Evolutionary conservation across 495 filamentous ascomycete genomes (phyloP).

Genomic region (Diplogelasinospora grovesii): DNA sequence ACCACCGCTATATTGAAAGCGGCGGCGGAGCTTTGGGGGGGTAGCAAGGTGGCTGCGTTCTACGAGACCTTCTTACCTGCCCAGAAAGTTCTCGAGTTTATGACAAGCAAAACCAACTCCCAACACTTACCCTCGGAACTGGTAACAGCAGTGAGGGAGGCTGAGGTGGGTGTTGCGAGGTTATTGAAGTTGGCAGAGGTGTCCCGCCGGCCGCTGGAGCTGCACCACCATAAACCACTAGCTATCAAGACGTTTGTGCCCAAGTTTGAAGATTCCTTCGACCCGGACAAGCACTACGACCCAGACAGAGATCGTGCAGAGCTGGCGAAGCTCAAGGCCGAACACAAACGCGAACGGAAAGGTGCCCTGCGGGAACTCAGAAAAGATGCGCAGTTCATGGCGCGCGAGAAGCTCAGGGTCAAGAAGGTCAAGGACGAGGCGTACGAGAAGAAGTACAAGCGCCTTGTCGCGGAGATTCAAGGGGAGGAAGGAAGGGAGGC

Average conservation of each 20-base stretch:
- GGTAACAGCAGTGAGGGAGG: conserved; percentile 29
- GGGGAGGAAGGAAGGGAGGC: conserved; percentile 80
- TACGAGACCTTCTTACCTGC: conserved; percentile 63
- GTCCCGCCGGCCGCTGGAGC: conserved; percentile 66
- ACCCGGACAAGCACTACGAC: conserved; percentile 93
- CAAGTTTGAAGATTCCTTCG: conserved; percentile 95
- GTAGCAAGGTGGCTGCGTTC: conserved; percentile 66
- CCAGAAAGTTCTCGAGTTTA: conserved; percentile 46
- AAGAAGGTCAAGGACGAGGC: conserved; percentile 86
- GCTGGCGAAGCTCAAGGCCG: conserved; percentile 67
- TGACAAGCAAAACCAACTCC: conserved; percentile 44
- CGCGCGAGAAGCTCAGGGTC: conserved; percentile 76
- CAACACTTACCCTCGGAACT: conserved; percentile 40
- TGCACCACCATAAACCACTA: conserved; percentile 84
- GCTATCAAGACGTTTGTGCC: conserved; percentile 84
- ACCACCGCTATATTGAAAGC: conserved; percentile 50
- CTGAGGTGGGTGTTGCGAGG: conserved; percentile 37
- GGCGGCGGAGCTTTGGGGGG: conserved; percentile 57
- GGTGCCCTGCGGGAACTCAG: conserved; percentile 88
- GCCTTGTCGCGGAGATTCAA: conserved; percentile 88
- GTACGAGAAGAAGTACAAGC: conserved; percentile 92
- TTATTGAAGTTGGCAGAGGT: conserved; percentile 51
- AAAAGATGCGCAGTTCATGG: conserved; percentile 89
- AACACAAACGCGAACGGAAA: conserved; percentile 93
- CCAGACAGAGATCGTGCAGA: conserved; percentile 84